Conservation (phyloP, 1,284 basidiomycete species). For the Leccinum insolens region DNA sequence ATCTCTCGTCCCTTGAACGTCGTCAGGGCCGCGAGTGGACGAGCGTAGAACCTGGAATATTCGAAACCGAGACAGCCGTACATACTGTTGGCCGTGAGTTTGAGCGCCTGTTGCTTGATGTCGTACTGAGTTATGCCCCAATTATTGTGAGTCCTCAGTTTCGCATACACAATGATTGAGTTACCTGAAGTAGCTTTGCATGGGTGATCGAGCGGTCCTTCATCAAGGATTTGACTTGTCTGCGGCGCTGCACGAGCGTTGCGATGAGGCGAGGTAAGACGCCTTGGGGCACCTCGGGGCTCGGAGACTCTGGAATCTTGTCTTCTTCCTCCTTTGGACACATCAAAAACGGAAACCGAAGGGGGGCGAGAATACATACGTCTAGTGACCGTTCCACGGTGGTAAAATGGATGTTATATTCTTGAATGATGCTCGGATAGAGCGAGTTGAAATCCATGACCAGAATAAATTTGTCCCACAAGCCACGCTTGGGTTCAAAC, state of each 20-base stretch:
- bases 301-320: constrained; percentile 88
- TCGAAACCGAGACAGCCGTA: constrained; percentile 99
- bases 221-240: constrained; percentile 94
- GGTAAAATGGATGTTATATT: constrained; percentile 99
- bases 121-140: constrained; percentile 66
- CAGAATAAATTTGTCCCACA: constrained; percentile 97
- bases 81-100: constrained; percentile 99
- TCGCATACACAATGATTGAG: constrained; percentile 7
- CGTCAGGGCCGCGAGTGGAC: constrained; percentile 93
- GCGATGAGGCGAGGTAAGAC: constrained; percentile 96
- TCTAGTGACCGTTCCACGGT: constrained; percentile 83
- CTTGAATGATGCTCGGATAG: constrained; percentile 99
- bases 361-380: constrained; percentile 43
- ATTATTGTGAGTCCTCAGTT: constrained; percentile 9
- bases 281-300: constrained; percentile 76
- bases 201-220: constrained; percentile 82
- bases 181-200: constrained; percentile 85
- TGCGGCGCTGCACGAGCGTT: constrained; percentile 87
- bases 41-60: constrained; percentile 96
- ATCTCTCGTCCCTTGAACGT: constrained; percentile 99
- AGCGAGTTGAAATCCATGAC: constrained; percentile 99
- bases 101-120: constrained; percentile 97
- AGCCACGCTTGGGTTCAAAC: constrained; percentile 93
- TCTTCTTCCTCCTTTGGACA: constrained; percentile 70
- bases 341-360: constrained; percentile 1